phyloP scores from a whole-genome alignment of 768 basidiomycete species.

The Leucogyrophana mollusca region DNA sequence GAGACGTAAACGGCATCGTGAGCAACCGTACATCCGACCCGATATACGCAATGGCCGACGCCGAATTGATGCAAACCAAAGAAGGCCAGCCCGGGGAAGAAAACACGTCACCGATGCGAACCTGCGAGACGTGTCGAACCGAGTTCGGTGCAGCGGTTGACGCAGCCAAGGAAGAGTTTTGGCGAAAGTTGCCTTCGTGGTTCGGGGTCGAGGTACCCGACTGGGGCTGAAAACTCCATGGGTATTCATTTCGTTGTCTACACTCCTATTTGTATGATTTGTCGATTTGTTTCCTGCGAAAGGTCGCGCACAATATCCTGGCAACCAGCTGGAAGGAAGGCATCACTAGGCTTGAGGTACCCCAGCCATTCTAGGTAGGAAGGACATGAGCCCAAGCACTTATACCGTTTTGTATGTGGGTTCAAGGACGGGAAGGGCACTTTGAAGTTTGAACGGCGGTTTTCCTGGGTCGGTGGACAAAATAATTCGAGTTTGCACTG shows the following conservation, averaged over 20 bases:
- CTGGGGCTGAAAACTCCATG: constrained; percentile 28
- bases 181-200: constrained; percentile 64
- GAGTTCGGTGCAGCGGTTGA: constrained; percentile 65
- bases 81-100: constrained; percentile 43
- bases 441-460: too few relatives aligned
- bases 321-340: too few relatives aligned
- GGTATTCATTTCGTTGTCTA: neutral
- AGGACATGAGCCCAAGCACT: too few relatives aligned
- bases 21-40: constrained; percentile 68
- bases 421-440: too few relatives aligned
- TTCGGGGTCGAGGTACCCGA: constrained; percentile 52
- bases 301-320: too few relatives aligned
- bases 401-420: too few relatives aligned
- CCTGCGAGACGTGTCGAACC: constrained; percentile 63
- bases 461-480: too few relatives aligned
- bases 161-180: constrained; percentile 59
- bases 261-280: too few relatives aligned
- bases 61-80: constrained; percentile 63
- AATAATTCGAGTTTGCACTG: too few relatives aligned
- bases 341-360: too few relatives aligned
- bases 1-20: constrained; percentile 69
- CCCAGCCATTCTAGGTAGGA: too few relatives aligned
- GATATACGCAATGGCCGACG: constrained; percentile 66
- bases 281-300: too few relatives aligned
- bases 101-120: constrained; percentile 44